These are phyloP conservation scores for Globisporangium megalacanthum DNA, from an alignment of 352 stramenopile species.

Conservation along the genomic window DNA sequence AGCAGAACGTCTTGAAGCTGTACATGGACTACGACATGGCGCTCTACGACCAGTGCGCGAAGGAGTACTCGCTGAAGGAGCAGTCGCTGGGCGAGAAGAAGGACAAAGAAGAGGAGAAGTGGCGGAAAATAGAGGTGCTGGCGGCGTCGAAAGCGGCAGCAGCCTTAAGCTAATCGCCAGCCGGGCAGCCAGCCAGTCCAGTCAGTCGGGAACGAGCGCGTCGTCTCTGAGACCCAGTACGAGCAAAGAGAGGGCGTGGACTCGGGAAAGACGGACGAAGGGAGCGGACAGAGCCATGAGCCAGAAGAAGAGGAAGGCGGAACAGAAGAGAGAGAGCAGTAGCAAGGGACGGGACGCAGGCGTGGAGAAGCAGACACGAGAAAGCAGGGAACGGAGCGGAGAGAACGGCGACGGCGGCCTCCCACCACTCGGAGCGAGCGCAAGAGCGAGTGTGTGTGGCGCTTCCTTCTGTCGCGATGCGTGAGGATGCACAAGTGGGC, in stretches of 20 bases:
- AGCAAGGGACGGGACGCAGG: conserved; percentile 8
- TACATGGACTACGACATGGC: conserved; percentile 94
- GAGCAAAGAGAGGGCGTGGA: conserved; percentile 1
- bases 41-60: conserved; percentile 90
- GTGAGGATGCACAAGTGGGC: conserved; percentile 9
- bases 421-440: not conserved
- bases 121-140: conserved; percentile 92
- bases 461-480: conserved; percentile 10
- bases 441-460: conserved; percentile 2
- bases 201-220: not conserved
- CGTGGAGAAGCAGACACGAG: not conserved
- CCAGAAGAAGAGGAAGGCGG: conserved; percentile 5
- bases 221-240: too few species aligned
- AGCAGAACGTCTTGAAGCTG: conserved; percentile 84
- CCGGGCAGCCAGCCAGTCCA: not conserved
- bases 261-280: conserved; percentile 1
- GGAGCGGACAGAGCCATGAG: conserved; percentile 10
- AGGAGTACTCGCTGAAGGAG: conserved; percentile 79
- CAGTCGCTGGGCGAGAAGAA: conserved; percentile 61
- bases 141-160: conserved; percentile 60
- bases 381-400: not conserved
- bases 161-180: conserved; percentile 21
- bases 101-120: conserved; percentile 85
- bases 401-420: not conserved
- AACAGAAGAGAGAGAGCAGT: conserved; percentile 7